Percentiles rank a stretch among this genome's conserved stretches.
These are phyloP conservation scores for Hebeloma cylindrosporum DNA, from an alignment of 768 basidiomycete species.

Conservation along the genomic window DNA sequence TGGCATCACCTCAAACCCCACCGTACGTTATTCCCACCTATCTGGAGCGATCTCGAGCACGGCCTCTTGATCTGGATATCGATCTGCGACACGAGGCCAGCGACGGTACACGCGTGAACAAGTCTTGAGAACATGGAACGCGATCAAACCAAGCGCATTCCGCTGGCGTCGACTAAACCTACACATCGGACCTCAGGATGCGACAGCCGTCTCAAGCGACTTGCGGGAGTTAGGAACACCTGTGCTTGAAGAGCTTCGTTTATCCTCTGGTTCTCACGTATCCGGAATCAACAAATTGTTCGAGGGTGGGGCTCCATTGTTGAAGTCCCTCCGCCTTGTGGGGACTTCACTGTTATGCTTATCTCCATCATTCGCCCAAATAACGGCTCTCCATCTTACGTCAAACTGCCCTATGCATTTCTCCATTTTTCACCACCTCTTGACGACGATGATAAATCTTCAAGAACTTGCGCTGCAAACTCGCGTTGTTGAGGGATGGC, in stretches of 20 bases:
- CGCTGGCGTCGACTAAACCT: constrained; percentile 19
- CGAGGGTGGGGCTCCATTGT: constrained; percentile 15
- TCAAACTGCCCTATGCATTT: constrained; percentile 18
- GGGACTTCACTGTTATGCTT: constrained; percentile 20
- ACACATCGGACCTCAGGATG: constrained; percentile 16
- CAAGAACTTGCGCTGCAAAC: constrained; percentile 21
- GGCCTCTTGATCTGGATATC: constrained; percentile 21
- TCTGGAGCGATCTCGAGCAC: constrained; percentile 19
- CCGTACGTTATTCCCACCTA: constrained; percentile 17
- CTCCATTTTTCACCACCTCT: constrained; percentile 15
- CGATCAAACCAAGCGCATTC: constrained; percentile 12
- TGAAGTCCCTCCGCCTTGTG: constrained; percentile 19
- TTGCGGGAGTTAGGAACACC: constrained; percentile 17
- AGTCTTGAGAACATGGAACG: constrained; percentile 14
- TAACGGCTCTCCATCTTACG: constrained; percentile 21
- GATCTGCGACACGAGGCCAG: constrained; percentile 18
- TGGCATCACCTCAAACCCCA: constrained; percentile 14
- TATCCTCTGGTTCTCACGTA: constrained; percentile 17
- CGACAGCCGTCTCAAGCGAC: constrained; percentile 13
- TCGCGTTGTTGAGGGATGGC: constrained; percentile 24
- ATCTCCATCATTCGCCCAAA: constrained; percentile 12
- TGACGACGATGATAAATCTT: constrained; percentile 19
- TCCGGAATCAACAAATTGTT: constrained; percentile 14
- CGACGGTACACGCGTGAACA: constrained; percentile 11
- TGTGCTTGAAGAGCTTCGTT: constrained; percentile 17